Evolutionary conservation across 768 basidiomycete genomes (phyloP).

Genomic region (Psilocybe cubensis): DNA sequence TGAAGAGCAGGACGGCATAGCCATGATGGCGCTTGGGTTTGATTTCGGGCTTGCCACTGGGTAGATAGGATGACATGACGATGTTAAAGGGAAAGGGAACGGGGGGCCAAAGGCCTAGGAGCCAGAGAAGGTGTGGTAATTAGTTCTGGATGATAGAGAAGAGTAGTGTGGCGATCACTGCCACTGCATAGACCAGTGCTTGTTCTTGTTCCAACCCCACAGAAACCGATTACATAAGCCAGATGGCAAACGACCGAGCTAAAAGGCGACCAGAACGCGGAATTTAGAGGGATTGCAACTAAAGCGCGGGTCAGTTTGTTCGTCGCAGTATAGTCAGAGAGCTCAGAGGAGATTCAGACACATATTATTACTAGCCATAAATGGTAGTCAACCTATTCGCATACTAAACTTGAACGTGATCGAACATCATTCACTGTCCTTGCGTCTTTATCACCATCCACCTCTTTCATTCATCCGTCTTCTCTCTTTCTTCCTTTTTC

Average conservation of each 20-base stretch:
- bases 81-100: conserved; percentile 16
- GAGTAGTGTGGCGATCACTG: neutral
- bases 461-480: neutral
- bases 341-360: neutral
- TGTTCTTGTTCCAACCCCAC: neutral
- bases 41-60: conserved; percentile 55
- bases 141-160: neutral
- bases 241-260: neutral
- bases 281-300: neutral
- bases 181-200: neutral
- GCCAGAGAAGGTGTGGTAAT: neutral
- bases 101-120: conserved; percentile 12
- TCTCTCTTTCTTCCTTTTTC: neutral
- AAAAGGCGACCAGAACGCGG: no score
- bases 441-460: conserved; percentile 1
- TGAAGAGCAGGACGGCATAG: conserved; percentile 79
- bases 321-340: neutral
- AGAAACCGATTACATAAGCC: conserved; percentile 11
- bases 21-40: conserved; percentile 81
- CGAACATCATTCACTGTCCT: conserved; percentile 3
- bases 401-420: conserved; percentile 1
- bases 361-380: neutral
- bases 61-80: conserved; percentile 37
- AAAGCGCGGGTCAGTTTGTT: neutral
- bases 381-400: conserved; percentile 1